A percentile compares a stretch with the other conserved stretches of the same genome.
Evolutionary conservation across 352 stramenopile genomes (phyloP).

Genomic region (Globisporangium nunn): DNA sequence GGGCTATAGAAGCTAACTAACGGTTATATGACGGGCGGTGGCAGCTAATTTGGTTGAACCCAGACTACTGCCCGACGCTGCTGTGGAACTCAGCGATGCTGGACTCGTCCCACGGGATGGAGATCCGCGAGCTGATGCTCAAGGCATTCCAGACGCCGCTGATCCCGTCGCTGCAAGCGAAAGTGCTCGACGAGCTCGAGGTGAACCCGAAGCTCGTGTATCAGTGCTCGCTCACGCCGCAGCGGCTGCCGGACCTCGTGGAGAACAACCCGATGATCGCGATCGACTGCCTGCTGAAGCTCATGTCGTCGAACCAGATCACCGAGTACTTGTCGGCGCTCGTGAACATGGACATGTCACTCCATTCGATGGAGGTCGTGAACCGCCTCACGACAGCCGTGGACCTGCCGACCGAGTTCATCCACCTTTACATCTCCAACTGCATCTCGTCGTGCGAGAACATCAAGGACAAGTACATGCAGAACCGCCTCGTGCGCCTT

Average conservation of each 20-base stretch:
- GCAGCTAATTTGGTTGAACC: constrained; percentile 88
- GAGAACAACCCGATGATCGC: constrained; percentile 98
- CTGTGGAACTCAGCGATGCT: constrained; percentile 90
- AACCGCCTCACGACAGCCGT: constrained; percentile 91
- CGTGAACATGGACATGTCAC: constrained; percentile 98
- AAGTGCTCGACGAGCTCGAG: constrained; percentile 86
- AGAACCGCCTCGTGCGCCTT: constrained; percentile 95
- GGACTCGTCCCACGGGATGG: constrained; percentile 77
- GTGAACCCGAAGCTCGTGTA: constrained; percentile 88
- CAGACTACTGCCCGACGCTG: constrained; percentile 86
- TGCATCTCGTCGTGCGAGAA: constrained; percentile 98
- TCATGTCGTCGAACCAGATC: constrained; percentile 88
- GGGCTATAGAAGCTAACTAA: not conserved
- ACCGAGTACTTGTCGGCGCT: constrained; percentile 96
- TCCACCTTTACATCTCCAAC: constrained; percentile 98
- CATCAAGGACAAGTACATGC: constrained; percentile 98
- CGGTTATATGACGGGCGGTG: not conserved
- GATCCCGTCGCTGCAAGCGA: constrained; percentile 85
- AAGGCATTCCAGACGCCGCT: constrained; percentile 87
- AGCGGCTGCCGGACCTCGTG: constrained; percentile 93
- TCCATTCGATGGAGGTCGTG: constrained; percentile 98
- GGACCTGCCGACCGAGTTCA: constrained; percentile 95
- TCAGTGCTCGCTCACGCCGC: constrained; percentile 89
- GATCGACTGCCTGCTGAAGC: constrained; percentile 93
- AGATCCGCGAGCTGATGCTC: constrained; percentile 86